Conservation (phyloP, 2,329 filamentous ascomycete species). For the Exophiala bonariae region DNA sequence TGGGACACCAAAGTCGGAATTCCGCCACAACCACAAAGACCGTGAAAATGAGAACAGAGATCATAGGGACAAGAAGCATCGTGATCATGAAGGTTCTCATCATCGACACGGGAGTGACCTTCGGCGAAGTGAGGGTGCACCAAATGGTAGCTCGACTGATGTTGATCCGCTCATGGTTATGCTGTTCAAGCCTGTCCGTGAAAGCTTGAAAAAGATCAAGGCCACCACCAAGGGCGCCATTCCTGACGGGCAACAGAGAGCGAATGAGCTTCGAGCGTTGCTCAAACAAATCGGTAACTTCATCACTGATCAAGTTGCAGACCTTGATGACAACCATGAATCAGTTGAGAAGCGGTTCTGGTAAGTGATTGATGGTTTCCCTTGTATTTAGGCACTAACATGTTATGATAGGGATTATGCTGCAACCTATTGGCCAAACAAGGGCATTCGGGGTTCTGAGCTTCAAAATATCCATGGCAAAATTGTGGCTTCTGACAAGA, state of each 20-base stretch:
- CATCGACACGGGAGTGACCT: slow-evolving; percentile 29
- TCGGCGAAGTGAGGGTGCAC: slow-evolving; percentile 35
- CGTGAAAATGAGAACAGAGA: slow-evolving; percentile 27
- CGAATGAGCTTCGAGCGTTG: slow-evolving; percentile 42
- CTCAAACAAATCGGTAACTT: slow-evolving; percentile 48
- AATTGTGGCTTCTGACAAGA: slow-evolving; percentile 29
- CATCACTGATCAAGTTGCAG: slow-evolving; percentile 37
- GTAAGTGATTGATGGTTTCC: slow-evolving; percentile 33
- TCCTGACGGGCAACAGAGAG: slow-evolving; percentile 44
- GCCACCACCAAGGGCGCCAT: slow-evolving; percentile 47
- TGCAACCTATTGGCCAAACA: slow-evolving; percentile 49
- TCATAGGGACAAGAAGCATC: slow-evolving; percentile 29
- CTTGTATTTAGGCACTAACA: slow-evolving; percentile 27
- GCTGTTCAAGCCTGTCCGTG: slow-evolving; percentile 49
- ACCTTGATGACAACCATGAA: slow-evolving; percentile 39
- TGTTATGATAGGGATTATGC: slow-evolving; percentile 42
- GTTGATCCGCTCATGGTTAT: slow-evolving; percentile 43
- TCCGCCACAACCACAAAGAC: slow-evolving; percentile 37
- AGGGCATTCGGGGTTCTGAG: slow-evolving; percentile 34
- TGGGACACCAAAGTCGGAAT: slow-evolving; percentile 42
- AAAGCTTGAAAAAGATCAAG: slow-evolving; percentile 44
- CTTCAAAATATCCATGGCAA: slow-evolving; percentile 28
- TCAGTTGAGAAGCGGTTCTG: slow-evolving; percentile 46
- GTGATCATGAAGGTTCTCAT: slow-evolving; percentile 25
- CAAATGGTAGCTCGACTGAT: slow-evolving; percentile 36